phyloP scores from a whole-genome alignment of 768 basidiomycete genomes.

The Leccinellum rugosiceps region DNA sequence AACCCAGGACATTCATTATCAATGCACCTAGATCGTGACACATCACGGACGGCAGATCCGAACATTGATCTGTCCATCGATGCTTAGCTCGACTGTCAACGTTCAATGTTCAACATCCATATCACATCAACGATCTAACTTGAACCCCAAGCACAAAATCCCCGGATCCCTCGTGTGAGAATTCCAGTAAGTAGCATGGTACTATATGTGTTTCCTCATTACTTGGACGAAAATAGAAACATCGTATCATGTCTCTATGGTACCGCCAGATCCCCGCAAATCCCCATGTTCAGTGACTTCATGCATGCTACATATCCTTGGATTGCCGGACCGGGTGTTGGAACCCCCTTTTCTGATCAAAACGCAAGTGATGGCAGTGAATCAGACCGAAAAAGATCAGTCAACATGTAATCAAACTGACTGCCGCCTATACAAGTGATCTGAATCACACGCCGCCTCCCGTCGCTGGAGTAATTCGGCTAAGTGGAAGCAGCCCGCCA shows the following conservation, averaged over 20 bases:
- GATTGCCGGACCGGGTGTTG: background rate
- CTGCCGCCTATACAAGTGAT: background rate
- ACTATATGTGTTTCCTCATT: background rate
- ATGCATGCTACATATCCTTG: background rate
- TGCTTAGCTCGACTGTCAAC: background rate
- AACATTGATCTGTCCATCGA: background rate
- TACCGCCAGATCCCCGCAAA: background rate
- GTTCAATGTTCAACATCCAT: background rate
- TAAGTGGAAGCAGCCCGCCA: no score
- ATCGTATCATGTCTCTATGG: background rate
- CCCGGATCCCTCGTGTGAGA: background rate
- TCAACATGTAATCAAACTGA: background rate
- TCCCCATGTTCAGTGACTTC: background rate
- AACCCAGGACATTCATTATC: background rate
- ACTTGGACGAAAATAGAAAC: background rate
- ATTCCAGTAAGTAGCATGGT: background rate
- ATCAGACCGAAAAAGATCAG: background rate
- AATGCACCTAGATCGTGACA: background rate
- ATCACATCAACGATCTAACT: background rate
- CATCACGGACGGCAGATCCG: background rate
- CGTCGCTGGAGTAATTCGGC: background rate
- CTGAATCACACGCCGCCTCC: background rate
- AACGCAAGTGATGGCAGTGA: background rate
- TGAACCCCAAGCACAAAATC: background rate
- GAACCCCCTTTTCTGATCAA: background rate